A percentile compares a stretch with the other conserved stretches of the same genome.
phyloP scores from a whole-genome alignment of 2,329 filamentous ascomycete species.

The Apiospora rasikravindrae region DNA sequence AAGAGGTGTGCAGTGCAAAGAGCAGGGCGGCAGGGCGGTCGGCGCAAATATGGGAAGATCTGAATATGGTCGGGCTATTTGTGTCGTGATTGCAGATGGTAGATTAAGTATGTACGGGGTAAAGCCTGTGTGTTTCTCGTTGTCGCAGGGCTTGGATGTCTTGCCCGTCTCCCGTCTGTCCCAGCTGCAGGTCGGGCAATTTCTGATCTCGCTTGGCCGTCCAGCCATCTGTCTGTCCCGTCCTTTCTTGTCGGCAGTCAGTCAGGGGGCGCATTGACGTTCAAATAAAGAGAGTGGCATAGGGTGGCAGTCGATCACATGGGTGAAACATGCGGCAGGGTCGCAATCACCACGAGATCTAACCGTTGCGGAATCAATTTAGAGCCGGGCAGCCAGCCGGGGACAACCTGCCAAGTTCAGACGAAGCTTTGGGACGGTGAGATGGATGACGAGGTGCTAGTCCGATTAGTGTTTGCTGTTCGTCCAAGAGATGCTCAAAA shows the following conservation, averaged over 20 bases:
- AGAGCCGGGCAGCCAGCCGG: background rate
- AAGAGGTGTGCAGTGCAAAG: background rate
- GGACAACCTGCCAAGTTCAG: background rate
- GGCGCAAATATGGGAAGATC: background rate
- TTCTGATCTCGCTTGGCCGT: background rate
- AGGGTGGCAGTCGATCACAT: slow-evolving; percentile 13
- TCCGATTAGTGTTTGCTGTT: background rate
- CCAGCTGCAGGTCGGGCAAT: background rate
- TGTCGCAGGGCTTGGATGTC: too few species aligned
- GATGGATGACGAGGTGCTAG: slow-evolving; percentile 5
- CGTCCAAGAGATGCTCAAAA: background rate
- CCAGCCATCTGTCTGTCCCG: background rate
- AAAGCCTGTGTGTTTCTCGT: background rate
- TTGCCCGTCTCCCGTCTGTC: too few species aligned
- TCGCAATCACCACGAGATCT: slow-evolving; percentile 7
- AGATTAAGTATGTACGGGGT: background rate
- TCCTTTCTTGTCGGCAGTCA: background rate
- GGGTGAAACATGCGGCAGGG: slow-evolving; percentile 13
- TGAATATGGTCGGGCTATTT: background rate
- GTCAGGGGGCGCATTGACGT: slow-evolving; percentile 14
- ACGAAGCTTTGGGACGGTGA: slow-evolving; percentile 14
- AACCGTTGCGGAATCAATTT: slow-evolving; percentile 16
- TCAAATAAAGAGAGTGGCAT: slow-evolving; percentile 9
- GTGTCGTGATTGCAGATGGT: background rate
- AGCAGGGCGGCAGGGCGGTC: slow-evolving; percentile 1